These are phyloP conservation scores for Scalesia atractyloides DNA, from an alignment of 129 eudicot genomes.

Conservation along the genomic window DNA sequence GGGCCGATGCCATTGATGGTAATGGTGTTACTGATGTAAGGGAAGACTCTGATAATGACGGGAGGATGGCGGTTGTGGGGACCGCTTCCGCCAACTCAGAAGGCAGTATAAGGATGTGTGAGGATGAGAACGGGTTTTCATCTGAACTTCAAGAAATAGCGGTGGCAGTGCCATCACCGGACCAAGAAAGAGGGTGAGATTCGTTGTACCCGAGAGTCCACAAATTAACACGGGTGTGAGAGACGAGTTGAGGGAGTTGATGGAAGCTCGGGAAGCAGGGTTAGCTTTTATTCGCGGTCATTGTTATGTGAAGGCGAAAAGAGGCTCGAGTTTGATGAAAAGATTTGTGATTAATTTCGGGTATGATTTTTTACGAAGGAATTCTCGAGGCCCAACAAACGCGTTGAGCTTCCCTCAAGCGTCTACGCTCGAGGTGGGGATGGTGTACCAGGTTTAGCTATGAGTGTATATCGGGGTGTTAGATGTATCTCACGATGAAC, in stretches of 20 bases:
- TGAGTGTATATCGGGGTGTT: constrained; percentile 1
- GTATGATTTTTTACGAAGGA: constrained; percentile 77
- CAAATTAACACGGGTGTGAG: constrained; percentile 46
- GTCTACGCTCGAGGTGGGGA: constrained; percentile 80
- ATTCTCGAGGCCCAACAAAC: constrained; percentile 62
- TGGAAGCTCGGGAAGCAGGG: constrained; percentile 88
- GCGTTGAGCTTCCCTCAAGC: constrained; percentile 72
- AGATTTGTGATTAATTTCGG: constrained; percentile 64
- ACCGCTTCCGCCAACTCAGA: constrained; percentile 42
- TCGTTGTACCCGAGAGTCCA: constrained; percentile 62
- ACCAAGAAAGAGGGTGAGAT: constrained; percentile 62
- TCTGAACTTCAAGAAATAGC: constrained; percentile 35
- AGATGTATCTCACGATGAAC: constrained; percentile 1
- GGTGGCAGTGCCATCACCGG: constrained; percentile 37
- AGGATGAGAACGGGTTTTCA: constrained; percentile 27
- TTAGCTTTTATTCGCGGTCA: constrained; percentile 77
- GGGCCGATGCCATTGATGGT: neutral
- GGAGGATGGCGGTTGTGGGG: constrained; percentile 67
- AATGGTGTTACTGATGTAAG: constrained; percentile 14
- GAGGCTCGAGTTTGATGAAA: constrained; percentile 66
- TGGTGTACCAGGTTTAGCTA: constrained; percentile 68
- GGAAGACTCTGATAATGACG: constrained; percentile 47
- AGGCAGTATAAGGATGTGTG: constrained; percentile 43
- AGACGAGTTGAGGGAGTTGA: constrained; percentile 63
- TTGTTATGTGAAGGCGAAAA: constrained; percentile 65